Evolutionary conservation across 1,284 basidiomycete species (phyloP), one percentile per base, ranked within the genome.

Genomic region (Porphyrellus sp.): DNA sequence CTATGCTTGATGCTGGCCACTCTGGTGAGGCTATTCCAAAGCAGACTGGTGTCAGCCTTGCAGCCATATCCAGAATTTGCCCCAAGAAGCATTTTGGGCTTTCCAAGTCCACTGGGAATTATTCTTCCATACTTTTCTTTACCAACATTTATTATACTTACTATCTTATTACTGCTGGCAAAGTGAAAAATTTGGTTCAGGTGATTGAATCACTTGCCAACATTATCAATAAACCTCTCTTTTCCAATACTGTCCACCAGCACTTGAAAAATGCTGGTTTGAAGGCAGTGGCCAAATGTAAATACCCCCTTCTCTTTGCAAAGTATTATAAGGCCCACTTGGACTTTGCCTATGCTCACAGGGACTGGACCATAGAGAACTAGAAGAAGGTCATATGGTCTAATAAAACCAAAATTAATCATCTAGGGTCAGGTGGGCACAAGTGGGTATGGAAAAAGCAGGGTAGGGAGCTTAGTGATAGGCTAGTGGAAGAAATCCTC

Each of bases 291-390:
- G n/a, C n/a, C n/a, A n/a, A n/a, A n/a, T 39, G 21, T 2, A 58
- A 58, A 57, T 5, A 6, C 3, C 46, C 49, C 18, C 20, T 57
- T 4, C 41, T 58, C 8, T 51, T 37, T 30, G 15, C 9, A 4
- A 54, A 18, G 11, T 25, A 54, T 58, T 1, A 3, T n/a, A 51
- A 54, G 38, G 16, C 27, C 21, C 1, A 8, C 4, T 18, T 52
- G 8, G 43, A 55, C 28, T 56, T 51, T 51, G 47, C 45, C 2
- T 20, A 31, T 53, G 51, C 47, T 9, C 33, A 57, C 8, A 50
- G 49, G 13, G 20, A 58, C 21, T 57, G 43, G 55, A 58, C 49
- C 49, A 1, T 57, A 2, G 44, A 53, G 15, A 44, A 54, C 6
- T 58, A 23, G n/a, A 58, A 58, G 18, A 5, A 41, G 18, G 21